These are phyloP conservation scores for Ascocoryne sarcoides DNA, from an alignment of 2,329 filamentous ascomycete species.

Conservation along the genomic window DNA sequence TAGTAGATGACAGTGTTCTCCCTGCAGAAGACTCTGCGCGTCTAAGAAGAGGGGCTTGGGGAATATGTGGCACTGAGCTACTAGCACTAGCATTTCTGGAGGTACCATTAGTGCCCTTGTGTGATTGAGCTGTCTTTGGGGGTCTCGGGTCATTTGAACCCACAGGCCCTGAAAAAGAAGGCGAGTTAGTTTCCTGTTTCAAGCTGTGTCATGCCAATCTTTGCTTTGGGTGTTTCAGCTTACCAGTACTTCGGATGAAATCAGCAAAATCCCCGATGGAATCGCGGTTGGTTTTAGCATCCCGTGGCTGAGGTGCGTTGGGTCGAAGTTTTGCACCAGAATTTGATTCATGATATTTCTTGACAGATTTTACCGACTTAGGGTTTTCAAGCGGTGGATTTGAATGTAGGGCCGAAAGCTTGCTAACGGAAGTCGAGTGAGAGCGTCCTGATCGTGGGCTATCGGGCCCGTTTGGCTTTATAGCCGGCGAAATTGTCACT, in stretches of 20 bases:
- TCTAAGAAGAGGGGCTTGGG: constrained; percentile 17
- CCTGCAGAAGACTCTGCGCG: constrained; percentile 30
- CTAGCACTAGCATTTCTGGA: constrained; percentile 20
- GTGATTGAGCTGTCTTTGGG: constrained; percentile 25
- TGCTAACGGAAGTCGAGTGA: constrained; percentile 19
- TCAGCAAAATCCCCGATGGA: constrained; percentile 78
- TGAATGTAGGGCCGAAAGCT: constrained; percentile 17
- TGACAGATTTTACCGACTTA: constrained; percentile 4
- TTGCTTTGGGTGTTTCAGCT: no score
- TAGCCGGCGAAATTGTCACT: constrained; percentile 4
- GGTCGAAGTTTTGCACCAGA: constrained; percentile 17
- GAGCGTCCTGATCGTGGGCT: constrained; percentile 20
- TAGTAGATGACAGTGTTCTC: no score
- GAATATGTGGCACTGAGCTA: constrained; percentile 10
- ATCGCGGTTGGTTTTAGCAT: constrained; percentile 62
- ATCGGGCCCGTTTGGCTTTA: constrained; percentile 6
- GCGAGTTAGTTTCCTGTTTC: no score
- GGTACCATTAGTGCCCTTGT: constrained; percentile 25
- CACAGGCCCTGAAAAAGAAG: no score
- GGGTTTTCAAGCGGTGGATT: constrained; percentile 13
- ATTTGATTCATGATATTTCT: constrained; percentile 8
- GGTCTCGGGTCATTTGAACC: constrained; percentile 28
- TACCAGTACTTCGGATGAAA: constrained; percentile 69
- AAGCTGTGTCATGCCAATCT: no score
- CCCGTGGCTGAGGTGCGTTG: constrained; percentile 45